These are phyloP conservation scores for Penicillium manginii DNA, from an alignment of 495 filamentous ascomycete species.

Conservation along the genomic window DNA sequence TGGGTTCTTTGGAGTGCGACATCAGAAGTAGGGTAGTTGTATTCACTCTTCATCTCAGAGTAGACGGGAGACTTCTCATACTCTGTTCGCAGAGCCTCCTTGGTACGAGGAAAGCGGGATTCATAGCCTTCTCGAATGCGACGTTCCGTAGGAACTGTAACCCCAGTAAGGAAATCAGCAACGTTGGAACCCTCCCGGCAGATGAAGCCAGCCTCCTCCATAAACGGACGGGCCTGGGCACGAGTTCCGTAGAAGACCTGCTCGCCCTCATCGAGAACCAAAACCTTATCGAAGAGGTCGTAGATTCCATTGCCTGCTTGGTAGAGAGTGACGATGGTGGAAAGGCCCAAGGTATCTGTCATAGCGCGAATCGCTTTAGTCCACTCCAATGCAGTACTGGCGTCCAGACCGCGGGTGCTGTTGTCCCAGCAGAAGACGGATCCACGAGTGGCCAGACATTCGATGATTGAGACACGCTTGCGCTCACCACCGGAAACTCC, in stretches of 20 bases:
- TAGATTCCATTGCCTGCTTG: constrained; percentile 69
- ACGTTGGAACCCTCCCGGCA: constrained; percentile 70
- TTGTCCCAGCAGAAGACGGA: constrained; percentile 68
- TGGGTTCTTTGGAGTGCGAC: constrained; percentile 47
- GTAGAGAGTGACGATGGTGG: constrained; percentile 57
- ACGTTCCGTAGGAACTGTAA: constrained; percentile 71
- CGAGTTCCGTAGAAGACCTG: constrained; percentile 64
- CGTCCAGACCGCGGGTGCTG: constrained; percentile 63
- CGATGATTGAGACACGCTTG: constrained; percentile 70
- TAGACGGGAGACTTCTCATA: constrained; percentile 47
- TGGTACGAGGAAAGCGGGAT: constrained; percentile 49
- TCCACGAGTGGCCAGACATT: constrained; percentile 63
- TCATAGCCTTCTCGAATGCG: constrained; percentile 58
- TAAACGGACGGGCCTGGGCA: constrained; percentile 64
- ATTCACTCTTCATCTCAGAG: constrained; percentile 46
- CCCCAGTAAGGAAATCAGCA: constrained; percentile 70
- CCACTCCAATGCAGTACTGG: constrained; percentile 62
- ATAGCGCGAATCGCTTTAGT: constrained; percentile 51
- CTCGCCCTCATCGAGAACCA: constrained; percentile 66
- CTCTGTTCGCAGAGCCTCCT: constrained; percentile 39
- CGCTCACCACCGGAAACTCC: constrained; percentile 88
- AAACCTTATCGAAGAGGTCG: constrained; percentile 67
- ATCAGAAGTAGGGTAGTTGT: constrained; percentile 51
- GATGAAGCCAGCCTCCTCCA: constrained; percentile 67
- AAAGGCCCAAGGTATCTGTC: constrained; percentile 50